Percentiles rank a stretch among this genome's conserved stretches.
These are phyloP conservation scores for Gymnopilus junonius DNA, from an alignment of 768 basidiomycete genomes.

Conservation along the genomic window DNA sequence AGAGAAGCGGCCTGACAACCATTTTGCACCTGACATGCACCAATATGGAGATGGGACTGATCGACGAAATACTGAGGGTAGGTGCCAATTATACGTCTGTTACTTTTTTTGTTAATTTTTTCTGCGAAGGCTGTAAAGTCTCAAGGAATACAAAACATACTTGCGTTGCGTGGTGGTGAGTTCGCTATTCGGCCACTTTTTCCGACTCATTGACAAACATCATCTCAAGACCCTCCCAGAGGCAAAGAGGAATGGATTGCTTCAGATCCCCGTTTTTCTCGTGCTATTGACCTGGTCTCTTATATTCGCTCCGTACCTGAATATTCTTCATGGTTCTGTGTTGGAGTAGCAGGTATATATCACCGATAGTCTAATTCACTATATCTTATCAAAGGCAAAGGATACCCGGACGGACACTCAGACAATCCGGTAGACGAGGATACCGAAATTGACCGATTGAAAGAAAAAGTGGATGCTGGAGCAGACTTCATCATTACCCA, in stretches of 20 bases:
- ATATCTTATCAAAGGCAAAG: slow-evolving; percentile 41
- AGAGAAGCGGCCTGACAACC: slow-evolving; percentile 80
- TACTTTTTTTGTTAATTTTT: slow-evolving; percentile 2
- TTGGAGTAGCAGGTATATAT: slow-evolving; percentile 86
- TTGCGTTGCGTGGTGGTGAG: slow-evolving; percentile 91
- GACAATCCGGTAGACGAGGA: slow-evolving; percentile 64
- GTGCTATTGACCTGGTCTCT: slow-evolving; percentile 87
- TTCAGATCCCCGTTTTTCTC: slow-evolving; percentile 79
- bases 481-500: slow-evolving; percentile 97
- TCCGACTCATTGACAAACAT: slow-evolving; percentile 1
- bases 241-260: slow-evolving; percentile 95
- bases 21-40: slow-evolving; percentile 97
- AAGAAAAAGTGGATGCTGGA: slow-evolving; percentile 90
- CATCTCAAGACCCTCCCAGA: slow-evolving; percentile 79
- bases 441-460: slow-evolving; percentile 69
- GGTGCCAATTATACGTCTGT: slow-evolving; percentile 22
- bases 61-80: slow-evolving; percentile 87
- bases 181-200: background rate
- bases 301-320: slow-evolving; percentile 83
- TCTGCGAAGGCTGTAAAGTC: slow-evolving; percentile 69
- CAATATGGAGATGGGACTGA: slow-evolving; percentile 89
- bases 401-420: slow-evolving; percentile 89
- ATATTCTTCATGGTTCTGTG: slow-evolving; percentile 84
- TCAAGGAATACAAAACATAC: slow-evolving; percentile 83
- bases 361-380: slow-evolving; percentile 10